Percentiles rank a stretch among this genome's conserved stretches.
Conservation (phyloP, 2,329 filamentous ascomycete genomes). For the Colletotrichum sp. region DNA sequence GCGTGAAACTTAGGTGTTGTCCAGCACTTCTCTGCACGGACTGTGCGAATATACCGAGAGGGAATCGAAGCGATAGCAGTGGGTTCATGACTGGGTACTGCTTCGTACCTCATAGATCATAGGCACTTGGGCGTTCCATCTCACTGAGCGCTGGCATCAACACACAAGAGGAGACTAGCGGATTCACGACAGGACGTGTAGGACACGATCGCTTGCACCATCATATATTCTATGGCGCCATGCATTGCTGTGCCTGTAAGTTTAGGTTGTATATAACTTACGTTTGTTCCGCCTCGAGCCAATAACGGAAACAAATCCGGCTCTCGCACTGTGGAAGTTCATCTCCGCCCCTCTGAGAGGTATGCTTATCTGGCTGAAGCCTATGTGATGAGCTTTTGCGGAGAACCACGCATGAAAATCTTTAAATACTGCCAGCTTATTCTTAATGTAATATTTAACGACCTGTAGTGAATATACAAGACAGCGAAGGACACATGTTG, state of each 20-base stretch:
- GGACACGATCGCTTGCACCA: background rate
- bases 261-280: rapidly evolving
- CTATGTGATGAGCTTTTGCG: background rate
- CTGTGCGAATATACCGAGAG: background rate
- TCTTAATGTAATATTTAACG: background rate
- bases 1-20: rapidly evolving
- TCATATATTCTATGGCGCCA: background rate
- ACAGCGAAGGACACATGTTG: background rate
- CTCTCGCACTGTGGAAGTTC: no score
- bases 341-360: background rate
- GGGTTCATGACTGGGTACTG: rapidly evolving
- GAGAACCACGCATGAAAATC: background rate
- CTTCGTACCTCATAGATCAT: background rate
- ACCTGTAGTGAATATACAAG: background rate
- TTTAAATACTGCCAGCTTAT: background rate
- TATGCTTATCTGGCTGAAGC: background rate
- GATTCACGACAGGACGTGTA: background rate
- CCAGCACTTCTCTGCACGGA: background rate
- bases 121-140: background rate
- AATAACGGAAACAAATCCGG: background rate
- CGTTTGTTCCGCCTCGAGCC: background rate
- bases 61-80: background rate
- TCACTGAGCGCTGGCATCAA: background rate
- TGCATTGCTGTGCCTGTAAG: background rate
- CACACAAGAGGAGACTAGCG: background rate